Percentiles rank a stretch among this genome's conserved stretches.
Conservation (phyloP, 805 yeast genomes). For the Candida rishiriensis region DNA sequence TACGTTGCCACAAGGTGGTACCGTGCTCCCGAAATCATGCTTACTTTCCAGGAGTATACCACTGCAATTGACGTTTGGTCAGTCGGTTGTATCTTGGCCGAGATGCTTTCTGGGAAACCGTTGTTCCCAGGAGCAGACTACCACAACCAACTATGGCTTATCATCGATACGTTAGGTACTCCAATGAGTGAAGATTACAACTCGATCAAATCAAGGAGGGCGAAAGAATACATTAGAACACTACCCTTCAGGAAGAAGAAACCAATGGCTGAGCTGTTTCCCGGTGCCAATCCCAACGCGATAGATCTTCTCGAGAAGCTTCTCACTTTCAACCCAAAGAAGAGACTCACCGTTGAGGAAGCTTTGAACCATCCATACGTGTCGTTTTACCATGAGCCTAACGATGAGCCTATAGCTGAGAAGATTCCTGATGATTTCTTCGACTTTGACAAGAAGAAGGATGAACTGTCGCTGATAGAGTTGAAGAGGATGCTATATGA, state of each 20-base stretch:
- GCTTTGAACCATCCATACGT: constrained; percentile 87
- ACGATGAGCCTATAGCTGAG: constrained; percentile 83
- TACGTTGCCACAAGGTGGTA: constrained; percentile 98
- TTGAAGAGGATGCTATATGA: constrained; percentile 73
- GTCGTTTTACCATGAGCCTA: constrained; percentile 86
- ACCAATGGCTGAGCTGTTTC: constrained; percentile 48
- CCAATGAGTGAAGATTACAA: constrained; percentile 77
- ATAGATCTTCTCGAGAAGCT: constrained; percentile 64
- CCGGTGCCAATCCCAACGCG: constrained; percentile 58
- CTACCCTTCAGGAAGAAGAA: constrained; percentile 67
- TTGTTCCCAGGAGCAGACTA: constrained; percentile 93
- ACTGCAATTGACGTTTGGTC: constrained; percentile 97
- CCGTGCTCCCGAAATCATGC: constrained; percentile 96
- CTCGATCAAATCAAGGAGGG: constrained; percentile 72
- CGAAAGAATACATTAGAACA: constrained; percentile 80
- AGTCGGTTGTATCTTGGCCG: constrained; percentile 93
- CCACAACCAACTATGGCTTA: constrained; percentile 82
- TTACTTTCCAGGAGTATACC: constrained; percentile 88
- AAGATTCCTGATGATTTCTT: constrained; percentile 85
- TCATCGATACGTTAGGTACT: constrained; percentile 82
- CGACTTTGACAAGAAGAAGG: constrained; percentile 81
- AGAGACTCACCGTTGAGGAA: constrained; percentile 77
- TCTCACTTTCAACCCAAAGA: constrained; percentile 77
- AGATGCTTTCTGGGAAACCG: constrained; percentile 80
- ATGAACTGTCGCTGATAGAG: constrained; percentile 69